Base-by-base conservation (phyloP, 1,284 basidiomycete genomes). In the Golubevia sp. region DNA sequence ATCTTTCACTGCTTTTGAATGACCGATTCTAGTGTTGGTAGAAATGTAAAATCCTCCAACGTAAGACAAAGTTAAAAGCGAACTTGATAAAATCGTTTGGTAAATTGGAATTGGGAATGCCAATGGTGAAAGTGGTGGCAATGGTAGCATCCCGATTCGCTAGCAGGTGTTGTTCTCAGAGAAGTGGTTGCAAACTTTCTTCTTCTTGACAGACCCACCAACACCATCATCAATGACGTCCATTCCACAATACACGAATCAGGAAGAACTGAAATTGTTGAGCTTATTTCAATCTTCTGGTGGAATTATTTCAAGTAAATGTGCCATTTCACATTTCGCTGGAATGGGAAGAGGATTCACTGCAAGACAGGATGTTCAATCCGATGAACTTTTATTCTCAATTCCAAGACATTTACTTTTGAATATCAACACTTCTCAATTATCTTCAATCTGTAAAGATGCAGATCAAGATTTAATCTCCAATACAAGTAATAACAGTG, bases 1-100 rank as follows among this genome's bases (percentile, higher is more conserved):
- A 1, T 70, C 51, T 2, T 55, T 54, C 24, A 69, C 44, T 23
- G 55, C 23, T 24, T 20, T 50, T 38, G 56, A 25, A 18, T 55
- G 44, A 57, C 68, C 55, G 25, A 68, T 48, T 1, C 68, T 57
- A 58, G 70, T 70, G 1, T 69, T 52, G 48, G 84, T 80, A 5
- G 84, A 80, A 55, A 86, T 68, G 72, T 87, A 87, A 34, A 87
- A 83, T 2, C 82, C 84, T 3, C 85, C 86, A 26, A 87, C 86
- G 64, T 86, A 87, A 27, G 78, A 71, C 11, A 82, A 64, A 0
- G 86, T 85, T 62, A 86, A 82, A 26, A 83, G 48, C 51, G 84
- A 67, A 25, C 79, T 76, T 13, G 81, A 74, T 20, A 71, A 5
- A 5, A 34, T 34, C 30, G 30, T 5, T 34, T 34, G 30, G 11